Evolutionary conservation across 495 filamentous ascomycete genomes (phyloP).

Genomic region (Bathelium albidoporum): DNA sequence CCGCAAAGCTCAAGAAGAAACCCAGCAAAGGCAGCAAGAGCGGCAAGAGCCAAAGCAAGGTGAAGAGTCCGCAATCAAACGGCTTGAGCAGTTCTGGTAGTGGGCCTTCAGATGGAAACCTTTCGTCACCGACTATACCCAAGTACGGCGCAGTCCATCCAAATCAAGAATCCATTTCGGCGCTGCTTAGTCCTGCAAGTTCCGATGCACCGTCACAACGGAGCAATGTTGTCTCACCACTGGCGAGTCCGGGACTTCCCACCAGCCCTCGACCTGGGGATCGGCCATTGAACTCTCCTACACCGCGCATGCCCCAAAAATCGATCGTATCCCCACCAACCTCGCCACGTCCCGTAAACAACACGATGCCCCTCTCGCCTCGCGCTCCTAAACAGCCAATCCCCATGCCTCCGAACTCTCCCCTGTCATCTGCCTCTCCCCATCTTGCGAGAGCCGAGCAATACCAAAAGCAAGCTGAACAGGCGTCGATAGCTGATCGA

Average conservation of each 20-base stretch:
- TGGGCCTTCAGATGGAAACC: neutral
- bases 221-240: constrained; percentile 39
- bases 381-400: constrained; percentile 57
- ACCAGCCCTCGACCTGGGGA: constrained; percentile 81
- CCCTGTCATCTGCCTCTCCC: constrained; percentile 46
- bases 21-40: neutral
- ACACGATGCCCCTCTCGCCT: constrained; percentile 55
- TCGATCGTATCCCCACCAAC: constrained; percentile 51
- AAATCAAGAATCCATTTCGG: constrained; percentile 5
- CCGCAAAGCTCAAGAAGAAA: constrained; percentile 48
- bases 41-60: constrained; percentile 31
- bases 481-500: constrained; percentile 7
- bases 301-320: constrained; percentile 54
- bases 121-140: neutral
- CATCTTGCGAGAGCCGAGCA: constrained; percentile 25
- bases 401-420: constrained; percentile 51
- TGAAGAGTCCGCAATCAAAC: constrained; percentile 11
- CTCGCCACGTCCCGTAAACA: constrained; percentile 41
- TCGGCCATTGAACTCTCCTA: constrained; percentile 58
- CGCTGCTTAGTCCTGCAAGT: constrained; percentile 3
- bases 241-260: constrained; percentile 81
- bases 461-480: constrained; percentile 17
- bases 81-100: neutral
- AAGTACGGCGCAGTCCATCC: neutral
- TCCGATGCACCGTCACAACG: neutral